These are phyloP conservation scores for Russula compacta DNA, from an alignment of 768 basidiomycete genomes.

Conservation along the genomic window DNA sequence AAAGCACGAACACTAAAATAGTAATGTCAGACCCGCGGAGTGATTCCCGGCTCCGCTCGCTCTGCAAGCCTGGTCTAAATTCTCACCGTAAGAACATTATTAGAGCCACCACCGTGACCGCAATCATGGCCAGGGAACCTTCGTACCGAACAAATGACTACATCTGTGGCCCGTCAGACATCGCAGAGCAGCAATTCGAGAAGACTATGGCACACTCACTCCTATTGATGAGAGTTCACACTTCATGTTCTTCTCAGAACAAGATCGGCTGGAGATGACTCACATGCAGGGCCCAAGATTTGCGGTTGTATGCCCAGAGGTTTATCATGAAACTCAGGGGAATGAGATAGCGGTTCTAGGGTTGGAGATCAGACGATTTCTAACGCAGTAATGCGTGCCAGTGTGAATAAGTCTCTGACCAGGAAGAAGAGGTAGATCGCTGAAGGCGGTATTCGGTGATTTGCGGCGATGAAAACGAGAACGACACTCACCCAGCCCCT, in stretches of 20 bases:
- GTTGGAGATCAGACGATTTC: background rate
- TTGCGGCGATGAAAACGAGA: background rate
- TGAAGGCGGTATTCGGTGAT: slow-evolving; percentile 4
- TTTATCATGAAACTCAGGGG: slow-evolving; percentile 56
- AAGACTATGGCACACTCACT: background rate
- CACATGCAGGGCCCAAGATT: slow-evolving; percentile 17
- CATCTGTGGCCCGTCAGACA: slow-evolving; percentile 8
- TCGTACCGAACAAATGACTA: slow-evolving; percentile 28
- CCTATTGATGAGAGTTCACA: background rate
- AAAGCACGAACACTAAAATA: slow-evolving; percentile 26
- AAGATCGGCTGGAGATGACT: background rate
- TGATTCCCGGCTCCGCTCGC: background rate
- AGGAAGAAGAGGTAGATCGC: slow-evolving; percentile 32
- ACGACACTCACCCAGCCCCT: slow-evolving; percentile 34
- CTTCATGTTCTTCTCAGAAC: too few species aligned
- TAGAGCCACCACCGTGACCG: slow-evolving; percentile 40
- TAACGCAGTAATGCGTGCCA: background rate
- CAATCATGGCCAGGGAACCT: slow-evolving; percentile 41
- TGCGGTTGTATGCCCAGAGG: slow-evolving; percentile 27
- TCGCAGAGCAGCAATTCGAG: background rate
- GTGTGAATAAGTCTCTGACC: slow-evolving; percentile 21
- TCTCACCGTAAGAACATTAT: slow-evolving; percentile 51
- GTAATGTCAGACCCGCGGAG: background rate
- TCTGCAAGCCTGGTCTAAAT: background rate
- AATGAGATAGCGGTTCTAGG: slow-evolving; percentile 55